Conservation (phyloP, 176 grass and related monocot species). For the Triticum urartu region DNA sequence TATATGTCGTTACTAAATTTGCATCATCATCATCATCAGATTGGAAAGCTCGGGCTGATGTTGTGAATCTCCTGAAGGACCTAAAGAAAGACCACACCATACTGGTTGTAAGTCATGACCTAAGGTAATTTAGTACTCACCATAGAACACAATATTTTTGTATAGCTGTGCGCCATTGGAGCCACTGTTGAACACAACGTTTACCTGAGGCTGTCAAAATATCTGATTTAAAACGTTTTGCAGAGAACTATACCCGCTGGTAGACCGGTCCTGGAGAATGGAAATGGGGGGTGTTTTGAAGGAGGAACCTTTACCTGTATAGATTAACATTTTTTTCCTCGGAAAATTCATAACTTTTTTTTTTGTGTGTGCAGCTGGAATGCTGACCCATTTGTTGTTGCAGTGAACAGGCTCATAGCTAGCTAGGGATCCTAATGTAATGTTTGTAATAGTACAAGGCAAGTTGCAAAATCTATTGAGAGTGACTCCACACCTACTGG, state of each 20-base stretch:
- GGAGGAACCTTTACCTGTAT: constrained; percentile 61
- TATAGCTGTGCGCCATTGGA: too few species aligned
- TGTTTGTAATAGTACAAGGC: too few species aligned
- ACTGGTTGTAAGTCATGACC: constrained; percentile 88
- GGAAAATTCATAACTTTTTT: too few species aligned
- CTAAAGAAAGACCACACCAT: constrained; percentile 72
- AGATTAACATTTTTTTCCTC: neutral
- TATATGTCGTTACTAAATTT: neutral
- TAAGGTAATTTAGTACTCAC: constrained; percentile 56
- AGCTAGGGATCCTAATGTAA: too few species aligned
- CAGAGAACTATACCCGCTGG: constrained; percentile 75
- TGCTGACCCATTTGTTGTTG: neutral
- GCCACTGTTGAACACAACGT: neutral
- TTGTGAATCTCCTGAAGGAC: constrained; percentile 79
- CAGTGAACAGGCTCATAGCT: too few species aligned
- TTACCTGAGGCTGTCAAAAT: neutral
- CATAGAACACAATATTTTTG: neutral
- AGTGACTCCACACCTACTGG: too few species aligned
- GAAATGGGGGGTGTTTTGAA: constrained; percentile 71
- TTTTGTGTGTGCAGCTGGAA: neutral
- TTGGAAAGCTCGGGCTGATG: constrained; percentile 91
- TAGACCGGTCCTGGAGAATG: constrained; percentile 87
- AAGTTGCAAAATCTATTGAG: too few species aligned
- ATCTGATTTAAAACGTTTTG: constrained; percentile 23
- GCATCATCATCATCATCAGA: constrained; percentile 39